Conservation (phyloP, 345 rosid species). For the Melaleuca alternifolia region DNA sequence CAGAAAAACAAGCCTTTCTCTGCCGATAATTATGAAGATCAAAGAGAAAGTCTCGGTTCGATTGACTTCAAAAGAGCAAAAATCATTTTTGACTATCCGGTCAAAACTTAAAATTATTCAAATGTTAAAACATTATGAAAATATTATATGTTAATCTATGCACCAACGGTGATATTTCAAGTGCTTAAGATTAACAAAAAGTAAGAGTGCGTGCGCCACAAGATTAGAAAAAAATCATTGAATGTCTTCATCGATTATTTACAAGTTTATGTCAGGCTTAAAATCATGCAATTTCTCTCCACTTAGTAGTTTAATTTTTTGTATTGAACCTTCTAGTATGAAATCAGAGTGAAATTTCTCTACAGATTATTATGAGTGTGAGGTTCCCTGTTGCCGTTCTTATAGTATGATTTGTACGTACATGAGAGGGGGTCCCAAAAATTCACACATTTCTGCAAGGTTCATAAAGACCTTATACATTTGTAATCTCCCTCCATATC, state of each 20-base stretch:
- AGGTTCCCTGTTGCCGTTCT: not conserved
- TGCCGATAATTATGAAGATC: not conserved
- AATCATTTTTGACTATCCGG: not conserved
- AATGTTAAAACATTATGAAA: not conserved
- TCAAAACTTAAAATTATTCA: not conserved
- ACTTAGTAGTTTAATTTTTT: not conserved
- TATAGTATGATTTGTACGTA: not conserved
- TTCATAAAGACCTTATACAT: not conserved
- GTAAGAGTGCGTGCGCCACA: not conserved
- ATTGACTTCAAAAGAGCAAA: not conserved
- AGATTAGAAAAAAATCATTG: not conserved
- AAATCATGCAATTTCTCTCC: not conserved
- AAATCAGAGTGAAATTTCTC: not conserved
- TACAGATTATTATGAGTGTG: not conserved
- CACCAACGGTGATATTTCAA: not conserved
- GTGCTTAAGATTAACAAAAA: not conserved
- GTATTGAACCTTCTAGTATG: not conserved
- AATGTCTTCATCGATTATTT: not conserved
- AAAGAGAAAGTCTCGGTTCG: not conserved
- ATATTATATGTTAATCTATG: not conserved
- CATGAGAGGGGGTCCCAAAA: not conserved
- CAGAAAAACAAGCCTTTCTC: not conserved
- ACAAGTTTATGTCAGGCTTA: not conserved
- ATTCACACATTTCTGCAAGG: not conserved
- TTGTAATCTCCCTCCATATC: not conserved